phyloP scores from a whole-genome alignment of 2,329 filamentous ascomycete species.

The Paracoccidioides lutzii region DNA sequence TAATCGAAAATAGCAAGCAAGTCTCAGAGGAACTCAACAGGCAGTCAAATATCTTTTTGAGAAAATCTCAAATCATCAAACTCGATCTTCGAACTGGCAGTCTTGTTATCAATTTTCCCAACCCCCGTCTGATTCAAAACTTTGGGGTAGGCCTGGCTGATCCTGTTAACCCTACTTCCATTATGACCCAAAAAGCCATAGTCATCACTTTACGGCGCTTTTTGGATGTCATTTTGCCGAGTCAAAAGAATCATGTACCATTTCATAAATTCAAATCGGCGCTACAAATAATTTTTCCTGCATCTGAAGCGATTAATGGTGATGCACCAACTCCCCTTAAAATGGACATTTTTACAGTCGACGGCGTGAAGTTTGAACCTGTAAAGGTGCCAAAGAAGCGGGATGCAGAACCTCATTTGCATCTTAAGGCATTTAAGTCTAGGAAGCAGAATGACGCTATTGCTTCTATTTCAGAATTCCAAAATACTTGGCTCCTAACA shows the following conservation, averaged over 20 bases:
- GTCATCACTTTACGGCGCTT: conserved; percentile 37
- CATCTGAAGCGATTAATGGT: neutral
- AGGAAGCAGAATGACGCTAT: neutral
- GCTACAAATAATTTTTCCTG: neutral
- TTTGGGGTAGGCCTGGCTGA: conserved; percentile 6
- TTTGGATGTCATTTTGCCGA: conserved; percentile 38
- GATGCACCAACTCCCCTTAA: conserved; percentile 14
- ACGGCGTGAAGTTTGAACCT: conserved; percentile 37
- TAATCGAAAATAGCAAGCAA: conserved; percentile 43
- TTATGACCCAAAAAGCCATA: conserved; percentile 18
- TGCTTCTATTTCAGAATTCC: neutral
- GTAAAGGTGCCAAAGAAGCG: conserved; percentile 3
- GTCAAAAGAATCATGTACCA: conserved; percentile 27
- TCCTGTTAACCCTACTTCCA: conserved; percentile 3
- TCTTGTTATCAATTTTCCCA: conserved; percentile 20
- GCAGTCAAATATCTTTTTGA: conserved; percentile 44
- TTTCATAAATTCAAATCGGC: conserved; percentile 23
- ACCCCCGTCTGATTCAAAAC: conserved; percentile 6
- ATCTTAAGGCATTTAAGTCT: conserved; percentile 1
- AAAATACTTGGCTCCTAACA: conserved; percentile 26
- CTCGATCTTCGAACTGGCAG: conserved; percentile 25
- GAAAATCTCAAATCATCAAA: conserved; percentile 18
- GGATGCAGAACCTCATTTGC: neutral
- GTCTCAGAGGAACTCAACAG: conserved; percentile 36
- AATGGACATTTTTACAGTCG: conserved; percentile 36